A percentile compares a stretch with the other conserved stretches of the same genome.
Conservation (phyloP, 139 green algal genomes). For the Nannochloris sp. region DNA sequence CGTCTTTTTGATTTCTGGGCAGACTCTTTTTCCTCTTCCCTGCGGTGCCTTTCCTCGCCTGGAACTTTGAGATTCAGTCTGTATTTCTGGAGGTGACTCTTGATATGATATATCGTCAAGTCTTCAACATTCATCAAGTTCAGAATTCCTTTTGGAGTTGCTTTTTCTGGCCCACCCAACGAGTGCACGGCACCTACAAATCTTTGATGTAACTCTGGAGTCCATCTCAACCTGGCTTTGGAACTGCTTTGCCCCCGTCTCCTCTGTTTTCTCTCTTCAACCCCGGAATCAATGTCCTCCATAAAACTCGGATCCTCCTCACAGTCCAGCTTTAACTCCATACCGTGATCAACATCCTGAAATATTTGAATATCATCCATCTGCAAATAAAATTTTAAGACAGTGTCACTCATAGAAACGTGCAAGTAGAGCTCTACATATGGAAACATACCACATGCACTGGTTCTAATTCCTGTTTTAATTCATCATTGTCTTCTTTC, state of each 20-base stretch:
- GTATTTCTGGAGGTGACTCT: conserved; percentile 87
- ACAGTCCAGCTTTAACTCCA: no score
- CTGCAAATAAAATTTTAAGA: no score
- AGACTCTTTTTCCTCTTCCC: not conserved
- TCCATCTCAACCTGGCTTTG: conserved; percentile 64
- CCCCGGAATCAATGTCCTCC: no score
- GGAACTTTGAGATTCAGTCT: conserved; percentile 71
- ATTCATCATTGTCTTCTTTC: no score
- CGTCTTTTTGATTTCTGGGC: not conserved
- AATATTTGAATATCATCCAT: no score
- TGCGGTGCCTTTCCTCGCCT: conserved; percentile 7
- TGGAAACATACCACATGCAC: no score
- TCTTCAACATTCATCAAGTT: conserved; percentile 48
- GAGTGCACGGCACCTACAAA: conserved; percentile 60
- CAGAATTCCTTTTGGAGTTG: conserved; percentile 51
- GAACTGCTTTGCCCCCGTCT: not conserved
- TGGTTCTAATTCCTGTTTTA: no score
- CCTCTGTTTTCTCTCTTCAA: not conserved
- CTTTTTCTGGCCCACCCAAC: conserved; percentile 46
- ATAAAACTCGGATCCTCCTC: no score
- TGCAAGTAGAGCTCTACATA: no score
- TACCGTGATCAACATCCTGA: no score
- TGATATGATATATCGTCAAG: conserved; percentile 89
- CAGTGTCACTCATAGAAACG: no score
- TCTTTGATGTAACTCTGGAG: conserved; percentile 56